Evolutionary conservation across 2,329 filamentous ascomycete genomes (phyloP).

Genomic region (Fusarium protoensiforme): DNA sequence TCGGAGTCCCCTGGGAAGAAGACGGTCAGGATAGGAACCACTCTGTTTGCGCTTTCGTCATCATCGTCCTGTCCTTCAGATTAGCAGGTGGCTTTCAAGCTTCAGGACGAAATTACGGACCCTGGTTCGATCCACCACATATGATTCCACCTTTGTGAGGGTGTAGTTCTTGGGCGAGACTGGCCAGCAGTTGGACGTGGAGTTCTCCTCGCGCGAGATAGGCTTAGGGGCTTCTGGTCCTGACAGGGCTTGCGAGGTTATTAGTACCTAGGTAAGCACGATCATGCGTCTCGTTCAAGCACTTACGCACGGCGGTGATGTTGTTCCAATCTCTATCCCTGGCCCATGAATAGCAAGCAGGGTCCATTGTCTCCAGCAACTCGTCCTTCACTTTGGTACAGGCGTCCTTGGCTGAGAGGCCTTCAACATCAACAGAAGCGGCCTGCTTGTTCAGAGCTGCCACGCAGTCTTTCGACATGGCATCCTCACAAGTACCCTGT

Average conservation of each 20-base stretch:
- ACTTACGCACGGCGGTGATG: slow-evolving; percentile 5
- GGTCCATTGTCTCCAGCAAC: slow-evolving; percentile 9
- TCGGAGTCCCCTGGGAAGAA: slow-evolving; percentile 19
- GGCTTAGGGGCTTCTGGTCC: not conserved
- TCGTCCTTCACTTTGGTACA: slow-evolving; percentile 6
- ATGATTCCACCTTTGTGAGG: slow-evolving; percentile 9
- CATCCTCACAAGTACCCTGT: slow-evolving; percentile 13
- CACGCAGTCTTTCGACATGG: slow-evolving; percentile 15
- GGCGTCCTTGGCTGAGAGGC: not conserved
- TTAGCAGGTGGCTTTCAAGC: not conserved
- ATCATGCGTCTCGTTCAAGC: accelerated
- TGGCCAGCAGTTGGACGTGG: slow-evolving; percentile 22
- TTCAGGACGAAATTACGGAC: not conserved
- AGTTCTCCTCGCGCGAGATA: slow-evolving; percentile 15
- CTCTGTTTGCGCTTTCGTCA: not conserved
- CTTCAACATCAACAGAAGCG: not conserved
- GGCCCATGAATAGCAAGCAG: slow-evolving; percentile 7
- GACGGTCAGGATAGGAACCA: slow-evolving; percentile 17
- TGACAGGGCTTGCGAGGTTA: slow-evolving; percentile 2
- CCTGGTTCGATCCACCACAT: not conserved
- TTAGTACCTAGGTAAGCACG: not conserved
- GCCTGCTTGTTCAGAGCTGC: slow-evolving; percentile 9
- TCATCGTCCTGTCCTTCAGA: not conserved
- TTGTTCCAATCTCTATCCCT: not conserved
- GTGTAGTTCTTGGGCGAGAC: slow-evolving; percentile 9